A percentile compares a stretch with the other conserved stretches of the same genome.
Conservation (phyloP, 148 eudicot genomes). For the Euryodendron excelsum region DNA sequence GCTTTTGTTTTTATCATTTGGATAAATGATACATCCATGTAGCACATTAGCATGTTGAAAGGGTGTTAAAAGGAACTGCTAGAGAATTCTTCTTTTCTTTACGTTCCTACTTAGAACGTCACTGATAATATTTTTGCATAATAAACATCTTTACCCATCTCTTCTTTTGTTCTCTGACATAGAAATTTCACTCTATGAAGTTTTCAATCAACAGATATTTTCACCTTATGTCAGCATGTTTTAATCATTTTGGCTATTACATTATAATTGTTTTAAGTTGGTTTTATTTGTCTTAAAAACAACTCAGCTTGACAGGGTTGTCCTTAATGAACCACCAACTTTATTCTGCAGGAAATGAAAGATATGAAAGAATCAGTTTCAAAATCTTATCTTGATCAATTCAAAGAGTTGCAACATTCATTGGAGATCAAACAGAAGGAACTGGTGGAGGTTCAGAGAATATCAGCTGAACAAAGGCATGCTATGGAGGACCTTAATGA, state of each 20-base stretch:
- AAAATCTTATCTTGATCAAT: slow-evolving; percentile 52
- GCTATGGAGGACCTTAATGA: slow-evolving; percentile 73
- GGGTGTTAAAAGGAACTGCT: background rate
- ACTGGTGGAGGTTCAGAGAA: slow-evolving; percentile 48
- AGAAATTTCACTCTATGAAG: background rate
- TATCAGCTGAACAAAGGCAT: slow-evolving; percentile 74
- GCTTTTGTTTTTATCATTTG: too few relatives aligned
- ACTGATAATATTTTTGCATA: background rate
- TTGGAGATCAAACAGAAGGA: slow-evolving; percentile 67
- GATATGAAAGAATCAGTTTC: slow-evolving; percentile 67
- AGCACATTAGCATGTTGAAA: background rate
- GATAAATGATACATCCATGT: background rate
- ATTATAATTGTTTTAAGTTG: background rate
- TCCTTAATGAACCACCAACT: slow-evolving; percentile 2
- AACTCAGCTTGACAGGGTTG: slow-evolving; percentile 1
- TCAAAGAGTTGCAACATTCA: slow-evolving; percentile 52
- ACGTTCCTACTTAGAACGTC: background rate
- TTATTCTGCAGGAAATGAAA: slow-evolving; percentile 62
- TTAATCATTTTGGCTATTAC: background rate
- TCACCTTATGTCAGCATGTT: background rate
- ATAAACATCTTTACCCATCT: background rate
- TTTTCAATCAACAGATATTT: background rate
- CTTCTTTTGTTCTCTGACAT: background rate
- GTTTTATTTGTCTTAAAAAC: slow-evolving; percentile 2
- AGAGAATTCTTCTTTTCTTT: too few relatives aligned